These are phyloP conservation scores for Trametes punicea DNA, from an alignment of 768 basidiomycete species.

Conservation along the genomic window DNA sequence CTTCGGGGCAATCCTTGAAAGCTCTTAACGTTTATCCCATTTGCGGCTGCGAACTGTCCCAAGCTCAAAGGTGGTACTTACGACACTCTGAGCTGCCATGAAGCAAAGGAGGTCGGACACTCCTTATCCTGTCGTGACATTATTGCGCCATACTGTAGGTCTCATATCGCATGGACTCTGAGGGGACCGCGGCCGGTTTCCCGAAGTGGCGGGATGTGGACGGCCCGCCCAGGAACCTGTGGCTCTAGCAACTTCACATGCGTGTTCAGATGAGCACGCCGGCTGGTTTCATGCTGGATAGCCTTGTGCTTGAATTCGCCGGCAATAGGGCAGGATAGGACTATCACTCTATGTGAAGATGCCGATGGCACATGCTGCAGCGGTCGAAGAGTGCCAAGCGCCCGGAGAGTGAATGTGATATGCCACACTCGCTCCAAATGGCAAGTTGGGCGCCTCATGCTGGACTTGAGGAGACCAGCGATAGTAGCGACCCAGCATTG, in stretches of 20 bases:
- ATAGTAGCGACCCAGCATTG: background rate
- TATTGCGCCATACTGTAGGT: no score
- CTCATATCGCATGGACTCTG: no score
- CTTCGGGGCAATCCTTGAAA: no score
- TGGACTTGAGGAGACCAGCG: constrained; percentile 4
- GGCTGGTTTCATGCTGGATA: background rate
- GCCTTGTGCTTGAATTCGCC: background rate
- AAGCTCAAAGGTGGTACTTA: no score
- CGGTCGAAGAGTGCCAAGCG: background rate
- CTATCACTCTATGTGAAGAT: background rate
- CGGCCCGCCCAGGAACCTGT: no score
- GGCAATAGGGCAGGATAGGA: background rate
- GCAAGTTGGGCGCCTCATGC: background rate
- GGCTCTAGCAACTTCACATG: background rate
- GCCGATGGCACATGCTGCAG: background rate
- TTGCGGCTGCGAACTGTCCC: no score
- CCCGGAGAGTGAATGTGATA: constrained; percentile 4
- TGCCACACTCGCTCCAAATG: background rate
- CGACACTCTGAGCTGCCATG: no score
- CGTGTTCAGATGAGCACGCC: background rate
- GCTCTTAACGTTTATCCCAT: no score
- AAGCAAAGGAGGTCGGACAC: no score
- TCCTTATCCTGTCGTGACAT: no score
- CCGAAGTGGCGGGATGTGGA: no score
- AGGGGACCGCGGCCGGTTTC: no score